A percentile compares a stretch with the other conserved stretches of the same genome.
Evolutionary conservation across 2,329 filamentous ascomycete species (phyloP).

Genomic region (Akanthomyces lecanii): DNA sequence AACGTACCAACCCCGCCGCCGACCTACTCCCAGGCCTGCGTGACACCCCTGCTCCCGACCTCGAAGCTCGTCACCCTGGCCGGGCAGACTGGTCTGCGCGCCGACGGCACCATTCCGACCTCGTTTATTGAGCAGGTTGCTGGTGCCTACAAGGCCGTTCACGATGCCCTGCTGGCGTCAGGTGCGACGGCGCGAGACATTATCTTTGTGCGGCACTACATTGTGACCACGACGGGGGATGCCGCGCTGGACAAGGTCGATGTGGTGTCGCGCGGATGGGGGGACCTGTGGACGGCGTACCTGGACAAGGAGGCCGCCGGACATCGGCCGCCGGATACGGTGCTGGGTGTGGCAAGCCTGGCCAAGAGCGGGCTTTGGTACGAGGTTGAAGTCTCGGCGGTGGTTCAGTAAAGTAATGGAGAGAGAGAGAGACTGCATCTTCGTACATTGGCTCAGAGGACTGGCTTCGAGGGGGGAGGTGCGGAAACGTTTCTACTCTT

Average conservation of each 20-base stretch:
- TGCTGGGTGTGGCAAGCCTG: background rate
- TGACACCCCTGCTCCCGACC: background rate
- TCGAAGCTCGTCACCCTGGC: background rate
- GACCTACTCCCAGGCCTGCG: background rate
- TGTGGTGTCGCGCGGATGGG: background rate
- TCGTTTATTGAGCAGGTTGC: background rate
- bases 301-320: background rate
- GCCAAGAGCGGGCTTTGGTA: background rate
- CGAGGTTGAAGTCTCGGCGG: background rate
- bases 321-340: background rate
- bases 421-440: too few relatives aligned
- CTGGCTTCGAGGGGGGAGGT: background rate
- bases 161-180: background rate
- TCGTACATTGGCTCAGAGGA: background rate
- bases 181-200: background rate
- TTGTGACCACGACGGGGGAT: background rate
- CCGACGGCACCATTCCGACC: background rate
- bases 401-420: background rate
- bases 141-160: background rate
- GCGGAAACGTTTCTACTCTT: background rate
- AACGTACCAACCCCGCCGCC: background rate
- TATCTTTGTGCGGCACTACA: background rate
- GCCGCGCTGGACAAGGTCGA: background rate
- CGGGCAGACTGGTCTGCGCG: background rate
- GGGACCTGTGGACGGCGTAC: background rate